These are phyloP conservation scores for Peterozyma toletana DNA, from an alignment of 805 yeast species.

Conservation along the genomic window DNA sequence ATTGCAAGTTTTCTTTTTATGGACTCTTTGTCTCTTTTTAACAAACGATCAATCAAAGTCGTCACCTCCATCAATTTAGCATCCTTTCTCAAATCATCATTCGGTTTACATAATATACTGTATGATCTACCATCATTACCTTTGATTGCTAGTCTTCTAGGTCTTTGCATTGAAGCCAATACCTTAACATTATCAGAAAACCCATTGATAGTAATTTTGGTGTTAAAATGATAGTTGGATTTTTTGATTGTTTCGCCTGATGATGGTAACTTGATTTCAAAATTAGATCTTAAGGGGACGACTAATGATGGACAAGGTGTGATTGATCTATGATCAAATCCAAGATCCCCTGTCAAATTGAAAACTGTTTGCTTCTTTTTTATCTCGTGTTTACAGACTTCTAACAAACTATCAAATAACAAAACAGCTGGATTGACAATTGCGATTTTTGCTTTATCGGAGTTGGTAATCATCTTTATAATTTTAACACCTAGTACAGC, in stretches of 20 bases:
- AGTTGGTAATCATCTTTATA: slow-evolving; percentile 17
- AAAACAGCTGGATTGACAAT: slow-evolving; percentile 20
- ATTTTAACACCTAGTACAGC: slow-evolving; percentile 38
- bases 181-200: slow-evolving; percentile 66
- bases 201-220: slow-evolving; percentile 47
- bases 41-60: slow-evolving; percentile 70
- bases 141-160: slow-evolving; percentile 63
- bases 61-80: slow-evolving; percentile 92
- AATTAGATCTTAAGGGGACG: slow-evolving; percentile 66
- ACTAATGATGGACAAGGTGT: slow-evolving; percentile 38
- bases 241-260: slow-evolving; percentile 31
- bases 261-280: slow-evolving; percentile 59
- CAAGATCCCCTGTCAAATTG: slow-evolving; percentile 33
- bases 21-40: slow-evolving; percentile 63
- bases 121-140: slow-evolving; percentile 79
- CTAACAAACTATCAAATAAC: slow-evolving; percentile 33
- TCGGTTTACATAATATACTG: slow-evolving; percentile 71
- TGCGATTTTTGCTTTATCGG: slow-evolving; percentile 11
- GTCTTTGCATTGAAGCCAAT: slow-evolving; percentile 79
- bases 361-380: slow-evolving; percentile 26
- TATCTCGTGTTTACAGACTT: slow-evolving; percentile 32
- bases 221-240: slow-evolving; percentile 19
- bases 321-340: slow-evolving; percentile 21
- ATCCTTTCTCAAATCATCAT: slow-evolving; percentile 92
- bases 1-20: slow-evolving; percentile 65